These are phyloP conservation scores for Hanseniaspora guilliermondii DNA, from an alignment of 805 yeast species.

Conservation along the genomic window DNA sequence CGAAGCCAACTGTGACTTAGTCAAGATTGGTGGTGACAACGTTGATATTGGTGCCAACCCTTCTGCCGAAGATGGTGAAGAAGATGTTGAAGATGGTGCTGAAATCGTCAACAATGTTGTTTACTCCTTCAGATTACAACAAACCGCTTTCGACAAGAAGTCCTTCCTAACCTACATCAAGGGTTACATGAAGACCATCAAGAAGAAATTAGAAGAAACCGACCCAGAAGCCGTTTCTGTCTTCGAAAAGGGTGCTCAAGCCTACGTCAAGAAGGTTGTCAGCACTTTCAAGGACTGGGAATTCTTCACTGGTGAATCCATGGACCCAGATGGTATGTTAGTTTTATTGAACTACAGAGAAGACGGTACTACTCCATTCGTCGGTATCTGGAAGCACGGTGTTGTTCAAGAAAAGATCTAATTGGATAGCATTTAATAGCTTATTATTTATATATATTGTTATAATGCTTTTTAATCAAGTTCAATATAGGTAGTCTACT, in stretches of 20 bases:
- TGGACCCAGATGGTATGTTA: conserved; percentile 99
- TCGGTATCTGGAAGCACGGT: conserved; percentile 99
- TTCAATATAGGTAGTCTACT: too few species aligned
- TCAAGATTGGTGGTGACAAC: conserved; percentile 80
- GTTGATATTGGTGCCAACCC: conserved; percentile 99
- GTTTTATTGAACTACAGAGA: conserved; percentile 98
- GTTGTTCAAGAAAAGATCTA: conserved; percentile 79
- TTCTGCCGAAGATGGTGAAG: conserved; percentile 91
- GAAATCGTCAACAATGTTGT: conserved; percentile 96
- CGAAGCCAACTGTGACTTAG: conserved; percentile 94
- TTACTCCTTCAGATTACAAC: conserved; percentile 95
- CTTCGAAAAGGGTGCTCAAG: conserved; percentile 95
- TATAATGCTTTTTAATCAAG: neutral
- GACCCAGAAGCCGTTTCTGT: conserved; percentile 75
- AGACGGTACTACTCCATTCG: conserved; percentile 96
- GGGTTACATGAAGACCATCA: conserved; percentile 96
- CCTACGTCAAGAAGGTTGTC: conserved; percentile 91
- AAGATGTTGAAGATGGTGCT: conserved; percentile 67
- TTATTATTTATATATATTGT: conserved; percentile 1
- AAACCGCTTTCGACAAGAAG: conserved; percentile 94
- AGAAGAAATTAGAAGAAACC: conserved; percentile 78
- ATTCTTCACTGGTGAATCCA: conserved; percentile 98
- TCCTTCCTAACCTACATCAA: conserved; percentile 92
- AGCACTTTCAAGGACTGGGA: conserved; percentile 98
- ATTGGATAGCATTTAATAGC: conserved; percentile 21